Percentiles rank a stretch among this genome's conserved stretches.
Conservation (phyloP, 306 rosid genomes). For the Fragaria ananassa region DNA sequence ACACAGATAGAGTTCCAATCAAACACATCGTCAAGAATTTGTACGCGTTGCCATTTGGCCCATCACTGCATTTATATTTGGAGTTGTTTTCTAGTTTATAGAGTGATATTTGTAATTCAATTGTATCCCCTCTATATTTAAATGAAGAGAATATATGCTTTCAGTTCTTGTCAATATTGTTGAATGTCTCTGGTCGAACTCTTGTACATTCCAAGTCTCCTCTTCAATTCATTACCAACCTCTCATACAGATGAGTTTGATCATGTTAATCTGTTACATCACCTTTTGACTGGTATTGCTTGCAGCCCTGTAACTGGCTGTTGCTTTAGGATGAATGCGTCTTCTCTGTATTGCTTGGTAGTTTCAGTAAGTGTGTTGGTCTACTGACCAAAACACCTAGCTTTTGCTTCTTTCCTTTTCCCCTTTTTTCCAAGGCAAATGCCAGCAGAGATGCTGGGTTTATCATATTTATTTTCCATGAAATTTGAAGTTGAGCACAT, state of each 20-base stretch:
- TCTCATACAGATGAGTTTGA: neutral
- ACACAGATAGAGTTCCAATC: slow-evolving; percentile 3
- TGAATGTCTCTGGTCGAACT: neutral
- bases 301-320: neutral
- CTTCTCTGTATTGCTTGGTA: neutral
- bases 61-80: neutral
- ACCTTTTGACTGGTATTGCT: neutral
- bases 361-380: neutral
- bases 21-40: slow-evolving; percentile 1
- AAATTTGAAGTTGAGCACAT: slow-evolving; percentile 10
- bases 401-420: neutral
- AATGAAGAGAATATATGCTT: neutral
- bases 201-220: neutral
- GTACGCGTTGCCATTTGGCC: slow-evolving; percentile 1
- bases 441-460: neutral
- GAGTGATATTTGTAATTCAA: slow-evolving; percentile 4
- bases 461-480: neutral
- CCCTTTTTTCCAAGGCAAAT: neutral
- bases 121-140: slow-evolving; percentile 8
- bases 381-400: neutral
- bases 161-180: neutral
- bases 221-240: neutral
- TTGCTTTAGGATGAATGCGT: neutral
- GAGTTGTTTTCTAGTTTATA: neutral
- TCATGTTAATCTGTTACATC: neutral